Evolutionary conservation across 2,329 filamentous ascomycete species (phyloP), one percentile per base, ranked within the genome.

Genomic region (Albophoma yamanashiensis): DNA sequence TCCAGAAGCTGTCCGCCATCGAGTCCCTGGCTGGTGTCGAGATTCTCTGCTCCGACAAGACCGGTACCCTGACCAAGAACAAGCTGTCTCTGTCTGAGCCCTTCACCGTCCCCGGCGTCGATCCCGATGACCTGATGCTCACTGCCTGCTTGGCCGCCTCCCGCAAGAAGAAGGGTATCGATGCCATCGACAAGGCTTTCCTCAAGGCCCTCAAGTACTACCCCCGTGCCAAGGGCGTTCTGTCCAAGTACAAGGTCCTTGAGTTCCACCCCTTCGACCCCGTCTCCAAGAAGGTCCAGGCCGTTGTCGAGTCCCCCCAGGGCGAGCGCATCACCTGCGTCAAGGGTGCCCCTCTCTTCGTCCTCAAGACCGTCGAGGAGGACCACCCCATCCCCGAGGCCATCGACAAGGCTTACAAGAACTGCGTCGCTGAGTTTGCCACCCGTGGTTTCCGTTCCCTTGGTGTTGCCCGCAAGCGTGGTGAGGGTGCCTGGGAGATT

Each of bases 1-100:
- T 96, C 66, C 91, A 95, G 80, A 95, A 93, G 81, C 86, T 96
- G 58, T 91, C 88, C 40, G 91, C 91, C 65, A 96, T 96, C 64
- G 91, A 96, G 80, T 95, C 91, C 34, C 83, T 96, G 65, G 91
- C 91, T 71, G 91, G 91, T 80, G 92, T 95, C 64, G 89, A 96
- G 77, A 94, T 96, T 74, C 88, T 96, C 60, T 95, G 91, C 82
- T 93, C 91, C 58, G 91, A 95, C 83, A 95, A 95, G 84, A 95
- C 91, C 38, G 91, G 91, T 78, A 96, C 91, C 61, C 78, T 96
- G 72, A 96, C 91, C 72, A 94, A 93, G 82, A 96, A 96, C 83
- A 95, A 94, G 81, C 85, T 96, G 27, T 93, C 91, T 64, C 82
- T 96, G 55, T 82, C 89, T 58, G 91, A 95, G 73, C 91, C 91